These are phyloP conservation scores for Bruguiera hainesii DNA, from an alignment of 441 rosid species.

Conservation along the genomic window DNA sequence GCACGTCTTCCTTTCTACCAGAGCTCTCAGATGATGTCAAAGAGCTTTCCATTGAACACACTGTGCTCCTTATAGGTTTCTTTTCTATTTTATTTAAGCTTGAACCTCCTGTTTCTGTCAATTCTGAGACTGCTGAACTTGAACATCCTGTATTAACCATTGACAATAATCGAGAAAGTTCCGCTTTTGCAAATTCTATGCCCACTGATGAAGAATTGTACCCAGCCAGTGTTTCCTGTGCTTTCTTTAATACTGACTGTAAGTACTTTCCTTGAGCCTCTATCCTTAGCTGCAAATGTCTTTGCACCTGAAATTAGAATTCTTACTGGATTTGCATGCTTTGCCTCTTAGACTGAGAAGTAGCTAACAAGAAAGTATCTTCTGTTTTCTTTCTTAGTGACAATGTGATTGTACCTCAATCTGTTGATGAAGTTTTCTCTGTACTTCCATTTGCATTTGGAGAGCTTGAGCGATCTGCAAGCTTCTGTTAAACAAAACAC, in stretches of 20 bases:
- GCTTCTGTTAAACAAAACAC: conserved; percentile 44
- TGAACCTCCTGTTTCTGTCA: conserved; percentile 56
- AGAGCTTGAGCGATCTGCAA: conserved; percentile 74
- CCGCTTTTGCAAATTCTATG: conserved; percentile 63
- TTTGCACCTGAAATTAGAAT: conserved; percentile 72
- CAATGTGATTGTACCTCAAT: conserved; percentile 56
- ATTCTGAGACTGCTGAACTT: conserved; percentile 63
- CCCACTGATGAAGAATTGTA: conserved; percentile 58
- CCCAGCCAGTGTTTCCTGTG: conserved; percentile 87
- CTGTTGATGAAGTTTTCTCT: conserved; percentile 87
- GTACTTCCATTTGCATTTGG: conserved; percentile 91
- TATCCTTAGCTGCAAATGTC: conserved; percentile 89
- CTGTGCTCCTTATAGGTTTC: conserved; percentile 37
- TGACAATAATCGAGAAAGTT: conserved; percentile 68
- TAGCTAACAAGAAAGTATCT: neutral
- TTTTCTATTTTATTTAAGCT: conserved; percentile 31
- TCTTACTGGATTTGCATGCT: conserved; percentile 13
- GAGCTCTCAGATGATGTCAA: conserved; percentile 86
- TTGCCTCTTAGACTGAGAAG: neutral
- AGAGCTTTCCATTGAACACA: conserved; percentile 80
- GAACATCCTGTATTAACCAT: conserved; percentile 57
- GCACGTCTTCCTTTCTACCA: conserved; percentile 42
- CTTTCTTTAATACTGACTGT: conserved; percentile 74
- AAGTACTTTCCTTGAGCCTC: conserved; percentile 98
- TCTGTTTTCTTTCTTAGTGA: neutral